phyloP scores from a whole-genome alignment of 2,329 filamentous ascomycete genomes.

The Cryphonectria parasitica region DNA sequence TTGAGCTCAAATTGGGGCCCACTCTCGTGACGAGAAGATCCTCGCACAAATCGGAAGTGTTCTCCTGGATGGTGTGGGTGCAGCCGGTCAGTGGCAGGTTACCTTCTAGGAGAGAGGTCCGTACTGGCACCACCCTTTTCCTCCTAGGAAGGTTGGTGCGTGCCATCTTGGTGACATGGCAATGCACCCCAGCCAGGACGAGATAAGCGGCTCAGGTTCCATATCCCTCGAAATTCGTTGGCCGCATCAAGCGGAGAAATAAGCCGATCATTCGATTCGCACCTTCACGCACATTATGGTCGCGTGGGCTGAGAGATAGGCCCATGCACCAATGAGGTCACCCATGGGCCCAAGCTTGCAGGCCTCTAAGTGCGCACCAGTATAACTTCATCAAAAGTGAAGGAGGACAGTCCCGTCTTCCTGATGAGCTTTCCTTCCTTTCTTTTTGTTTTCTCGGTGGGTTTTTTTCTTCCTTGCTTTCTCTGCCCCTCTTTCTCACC shows the following conservation, averaged over 20 bases:
- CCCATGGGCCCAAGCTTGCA: not conserved
- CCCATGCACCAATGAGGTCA: conserved; percentile 5
- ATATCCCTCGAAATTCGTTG: conserved; percentile 10
- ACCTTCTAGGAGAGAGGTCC: not conserved
- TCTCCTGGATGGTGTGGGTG: not conserved
- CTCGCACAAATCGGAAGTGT: conserved; percentile 1
- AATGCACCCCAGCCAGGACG: not conserved
- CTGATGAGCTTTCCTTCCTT: not conserved
- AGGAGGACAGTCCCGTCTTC: not conserved
- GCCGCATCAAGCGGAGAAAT: conserved; percentile 21
- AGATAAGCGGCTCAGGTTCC: conserved; percentile 3
- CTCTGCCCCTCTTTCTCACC: not conserved
- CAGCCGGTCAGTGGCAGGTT: not conserved
- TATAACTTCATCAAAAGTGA: not conserved
- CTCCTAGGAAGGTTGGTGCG: conserved; percentile 3
- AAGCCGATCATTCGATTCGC: conserved; percentile 1
- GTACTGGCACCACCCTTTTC: conserved; percentile 10
- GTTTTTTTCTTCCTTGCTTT: not conserved
- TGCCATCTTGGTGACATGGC: conserved; percentile 9
- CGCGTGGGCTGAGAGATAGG: conserved; percentile 10
- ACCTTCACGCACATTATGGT: not conserved
- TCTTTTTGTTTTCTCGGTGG: not conserved
- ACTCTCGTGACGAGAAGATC: not conserved
- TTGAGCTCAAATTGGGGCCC: not conserved
- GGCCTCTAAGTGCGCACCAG: not conserved